phyloP scores from a whole-genome alignment of 176 grass and related monocot species.

The Bothriochloa decipiens region DNA sequence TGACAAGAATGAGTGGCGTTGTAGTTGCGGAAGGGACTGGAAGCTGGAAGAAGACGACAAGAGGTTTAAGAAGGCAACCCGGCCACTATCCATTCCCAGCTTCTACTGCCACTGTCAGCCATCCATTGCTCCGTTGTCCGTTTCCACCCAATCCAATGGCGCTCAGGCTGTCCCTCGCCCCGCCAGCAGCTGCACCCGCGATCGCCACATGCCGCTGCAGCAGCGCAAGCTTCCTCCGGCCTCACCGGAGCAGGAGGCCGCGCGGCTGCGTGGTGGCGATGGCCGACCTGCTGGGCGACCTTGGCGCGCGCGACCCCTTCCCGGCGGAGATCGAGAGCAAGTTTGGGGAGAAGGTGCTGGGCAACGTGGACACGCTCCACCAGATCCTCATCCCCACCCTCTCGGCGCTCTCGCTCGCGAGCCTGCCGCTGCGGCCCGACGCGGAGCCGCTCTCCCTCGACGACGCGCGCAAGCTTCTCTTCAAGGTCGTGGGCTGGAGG shows the following conservation, averaged over 20 bases:
- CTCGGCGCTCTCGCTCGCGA: constrained; percentile 70
- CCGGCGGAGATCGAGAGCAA: constrained; percentile 85
- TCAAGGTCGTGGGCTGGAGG: constrained; percentile 85
- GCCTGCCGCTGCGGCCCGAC: constrained; percentile 47
- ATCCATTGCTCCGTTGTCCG: neutral
- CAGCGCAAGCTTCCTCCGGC: neutral
- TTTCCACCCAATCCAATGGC: constrained; percentile 15
- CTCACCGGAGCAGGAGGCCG: neutral
- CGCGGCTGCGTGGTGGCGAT: constrained; percentile 46
- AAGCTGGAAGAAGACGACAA: neutral
- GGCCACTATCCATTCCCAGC: neutral
- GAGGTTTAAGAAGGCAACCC: neutral
- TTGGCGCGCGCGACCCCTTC: constrained; percentile 78
- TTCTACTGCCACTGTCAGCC: neutral
- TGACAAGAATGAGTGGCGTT: neutral
- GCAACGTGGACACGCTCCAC: constrained; percentile 79
- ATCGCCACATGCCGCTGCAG: neutral
- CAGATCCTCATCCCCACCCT: constrained; percentile 85
- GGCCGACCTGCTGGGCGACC: constrained; percentile 71
- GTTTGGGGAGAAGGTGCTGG: constrained; percentile 76
- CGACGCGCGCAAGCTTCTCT: constrained; percentile 63
- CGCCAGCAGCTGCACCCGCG: neutral
- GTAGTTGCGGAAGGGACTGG: neutral
- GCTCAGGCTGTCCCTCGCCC: constrained; percentile 17
- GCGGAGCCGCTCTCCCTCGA: constrained; percentile 42